phyloP scores from a whole-genome alignment of 1,284 basidiomycete genomes.

The Porodaedalea pini region DNA sequence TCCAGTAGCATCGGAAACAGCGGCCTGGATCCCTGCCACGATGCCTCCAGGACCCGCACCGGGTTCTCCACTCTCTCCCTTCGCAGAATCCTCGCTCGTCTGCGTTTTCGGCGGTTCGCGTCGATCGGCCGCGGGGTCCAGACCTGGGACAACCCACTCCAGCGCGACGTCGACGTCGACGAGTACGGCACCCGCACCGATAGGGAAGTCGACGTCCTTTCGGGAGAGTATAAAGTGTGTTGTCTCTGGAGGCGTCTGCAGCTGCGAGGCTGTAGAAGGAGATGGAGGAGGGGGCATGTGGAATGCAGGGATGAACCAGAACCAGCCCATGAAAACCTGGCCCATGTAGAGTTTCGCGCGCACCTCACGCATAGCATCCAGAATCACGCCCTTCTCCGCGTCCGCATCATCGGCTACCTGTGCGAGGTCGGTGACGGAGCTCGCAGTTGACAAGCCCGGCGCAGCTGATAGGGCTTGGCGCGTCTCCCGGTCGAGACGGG shows the following conservation, averaged over 20 bases:
- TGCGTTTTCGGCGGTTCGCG: slow-evolving; percentile 27
- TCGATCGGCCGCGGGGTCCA: slow-evolving; percentile 18
- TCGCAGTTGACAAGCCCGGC: slow-evolving; percentile 24
- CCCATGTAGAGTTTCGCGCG: slow-evolving; percentile 78
- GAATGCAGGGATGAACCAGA: slow-evolving; percentile 81
- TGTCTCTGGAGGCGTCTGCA: slow-evolving; percentile 19
- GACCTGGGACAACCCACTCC: slow-evolving; percentile 32
- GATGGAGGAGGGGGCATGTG: slow-evolving; percentile 57
- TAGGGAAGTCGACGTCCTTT: slow-evolving; percentile 72
- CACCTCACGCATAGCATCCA: slow-evolving; percentile 69
- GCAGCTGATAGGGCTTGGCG: slow-evolving; percentile 36
- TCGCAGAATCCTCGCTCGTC: slow-evolving; percentile 26
- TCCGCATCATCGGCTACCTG: slow-evolving; percentile 16
- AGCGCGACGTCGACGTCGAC: slow-evolving; percentile 60
- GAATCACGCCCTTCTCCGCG: slow-evolving; percentile 45
- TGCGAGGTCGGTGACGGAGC: slow-evolving; percentile 8
- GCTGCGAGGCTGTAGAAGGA: slow-evolving; percentile 18
- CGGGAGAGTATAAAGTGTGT: slow-evolving; percentile 42
- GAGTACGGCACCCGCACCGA: slow-evolving; percentile 65
- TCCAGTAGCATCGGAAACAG: slow-evolving; percentile 22
- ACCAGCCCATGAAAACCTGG: slow-evolving; percentile 75
- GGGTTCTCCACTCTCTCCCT: slow-evolving; percentile 20
- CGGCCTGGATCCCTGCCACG: slow-evolving; percentile 28
- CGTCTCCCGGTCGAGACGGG: not conserved
- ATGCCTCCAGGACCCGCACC: slow-evolving; percentile 26